These are phyloP conservation scores for Mortierella antarctica DNA, from an alignment of 192 early-diverging fungal species.

Conservation along the genomic window DNA sequence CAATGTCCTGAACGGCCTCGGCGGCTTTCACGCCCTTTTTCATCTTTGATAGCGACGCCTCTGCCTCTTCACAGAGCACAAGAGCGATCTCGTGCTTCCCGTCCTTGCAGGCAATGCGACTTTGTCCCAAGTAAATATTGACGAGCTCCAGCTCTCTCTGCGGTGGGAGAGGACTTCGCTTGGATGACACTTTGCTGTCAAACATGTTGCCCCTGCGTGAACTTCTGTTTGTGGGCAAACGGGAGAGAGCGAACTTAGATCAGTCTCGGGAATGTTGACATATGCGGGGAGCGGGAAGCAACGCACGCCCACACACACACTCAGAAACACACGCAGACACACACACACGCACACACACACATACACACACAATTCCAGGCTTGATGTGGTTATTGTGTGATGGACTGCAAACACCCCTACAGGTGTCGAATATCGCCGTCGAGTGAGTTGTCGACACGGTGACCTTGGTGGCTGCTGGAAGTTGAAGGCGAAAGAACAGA, in stretches of 20 bases:
- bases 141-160: constrained; percentile 28
- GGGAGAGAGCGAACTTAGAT: constrained; percentile 11
- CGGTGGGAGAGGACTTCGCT: constrained; percentile 23
- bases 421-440: too few species aligned
- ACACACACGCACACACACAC: not conserved
- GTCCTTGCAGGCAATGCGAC: constrained; percentile 13
- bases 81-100: constrained; percentile 25
- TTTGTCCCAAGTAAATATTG: constrained; percentile 23
- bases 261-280: constrained; percentile 3
- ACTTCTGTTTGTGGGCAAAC: constrained; percentile 11
- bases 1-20: constrained; percentile 19
- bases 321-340: constrained; percentile 3
- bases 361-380: not conserved
- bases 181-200: constrained; percentile 11
- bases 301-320: constrained; percentile 15
- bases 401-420: too few species aligned
- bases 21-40: constrained; percentile 27
- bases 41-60: constrained; percentile 26
- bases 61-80: constrained; percentile 29
- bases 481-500: too few species aligned
- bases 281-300: constrained; percentile 5
- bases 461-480: too few species aligned
- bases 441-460: too few species aligned
- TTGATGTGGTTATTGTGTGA: too few species aligned
- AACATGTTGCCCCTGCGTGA: constrained; percentile 31